Percentiles rank a stretch among this genome's conserved stretches.
Conservation (phyloP, 1,284 basidiomycete genomes). For the Malassezia brasiliensis region DNA sequence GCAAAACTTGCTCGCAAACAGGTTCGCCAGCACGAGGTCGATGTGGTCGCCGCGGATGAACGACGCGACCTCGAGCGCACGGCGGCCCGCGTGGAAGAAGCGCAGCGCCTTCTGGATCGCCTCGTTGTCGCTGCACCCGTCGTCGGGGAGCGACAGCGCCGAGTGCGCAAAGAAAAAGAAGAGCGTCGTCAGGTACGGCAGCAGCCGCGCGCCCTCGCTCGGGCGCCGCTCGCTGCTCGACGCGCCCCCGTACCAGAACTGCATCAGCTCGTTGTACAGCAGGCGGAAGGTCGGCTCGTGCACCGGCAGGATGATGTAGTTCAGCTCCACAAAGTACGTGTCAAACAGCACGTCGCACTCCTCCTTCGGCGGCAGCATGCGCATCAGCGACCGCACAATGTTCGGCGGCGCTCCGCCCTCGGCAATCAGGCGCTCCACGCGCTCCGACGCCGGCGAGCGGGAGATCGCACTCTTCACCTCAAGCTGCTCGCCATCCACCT, state of each 20-base stretch:
- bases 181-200: slow-evolving; percentile 77
- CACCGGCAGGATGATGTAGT: slow-evolving; percentile 87
- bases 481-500: slow-evolving; percentile 35
- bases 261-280: slow-evolving; percentile 68
- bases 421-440: slow-evolving; percentile 36
- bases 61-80: slow-evolving; percentile 32
- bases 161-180: slow-evolving; percentile 89
- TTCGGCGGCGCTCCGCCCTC: slow-evolving; percentile 40
- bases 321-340: slow-evolving; percentile 55
- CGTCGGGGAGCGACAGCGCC: slow-evolving; percentile 71
- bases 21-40: slow-evolving; percentile 37
- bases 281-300: slow-evolving; percentile 74
- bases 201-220: slow-evolving; percentile 60
- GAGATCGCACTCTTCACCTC: slow-evolving; percentile 40
- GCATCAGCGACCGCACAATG: slow-evolving; percentile 35
- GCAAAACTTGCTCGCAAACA: slow-evolving; percentile 66
- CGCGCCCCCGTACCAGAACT: slow-evolving; percentile 40
- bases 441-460: slow-evolving; percentile 35
- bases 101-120: slow-evolving; percentile 31
- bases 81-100: slow-evolving; percentile 58
- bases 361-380: slow-evolving; percentile 27
- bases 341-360: slow-evolving; percentile 33
- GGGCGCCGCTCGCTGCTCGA: slow-evolving; percentile 22
- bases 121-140: slow-evolving; percentile 40
- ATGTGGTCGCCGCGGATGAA: slow-evolving; percentile 42